Conservation (phyloP, 176 grass and related monocot genomes). For the Bolboschoenus planiculmis region DNA sequence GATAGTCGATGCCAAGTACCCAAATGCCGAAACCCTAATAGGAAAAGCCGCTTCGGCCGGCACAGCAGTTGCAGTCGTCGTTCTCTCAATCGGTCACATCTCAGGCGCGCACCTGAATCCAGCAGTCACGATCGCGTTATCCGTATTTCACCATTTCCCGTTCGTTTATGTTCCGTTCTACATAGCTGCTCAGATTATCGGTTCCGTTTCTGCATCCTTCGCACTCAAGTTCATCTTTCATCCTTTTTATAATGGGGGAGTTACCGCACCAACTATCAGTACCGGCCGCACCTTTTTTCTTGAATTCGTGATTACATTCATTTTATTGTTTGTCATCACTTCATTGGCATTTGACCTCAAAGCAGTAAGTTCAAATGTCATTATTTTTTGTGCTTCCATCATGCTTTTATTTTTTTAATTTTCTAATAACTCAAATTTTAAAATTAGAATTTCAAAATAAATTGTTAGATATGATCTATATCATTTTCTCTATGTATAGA, state of each 20-base stretch:
- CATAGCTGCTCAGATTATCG: slow-evolving; percentile 38
- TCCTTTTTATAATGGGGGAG: slow-evolving; percentile 38
- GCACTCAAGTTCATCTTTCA: slow-evolving; percentile 43
- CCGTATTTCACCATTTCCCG: slow-evolving; percentile 44
- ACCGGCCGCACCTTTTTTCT: slow-evolving; percentile 15
- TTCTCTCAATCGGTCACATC: slow-evolving; percentile 54
- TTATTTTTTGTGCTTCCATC: too few relatives aligned
- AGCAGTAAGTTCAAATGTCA: slow-evolving; percentile 3
- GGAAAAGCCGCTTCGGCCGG: slow-evolving; percentile 52
- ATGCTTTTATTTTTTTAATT: too few relatives aligned
- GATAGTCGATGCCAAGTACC: slow-evolving; percentile 55
- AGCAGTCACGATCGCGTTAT: slow-evolving; percentile 46
- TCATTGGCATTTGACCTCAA: slow-evolving; percentile 12
- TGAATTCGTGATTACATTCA: slow-evolving; percentile 19
- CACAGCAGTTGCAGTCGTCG: slow-evolving; percentile 33
- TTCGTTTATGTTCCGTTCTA: slow-evolving; percentile 37
- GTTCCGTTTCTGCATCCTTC: slow-evolving; percentile 46
- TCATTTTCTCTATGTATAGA: too few relatives aligned
- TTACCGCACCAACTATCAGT: slow-evolving; percentile 39
- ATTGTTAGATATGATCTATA: too few relatives aligned
- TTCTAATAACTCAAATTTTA: too few relatives aligned
- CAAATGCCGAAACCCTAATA: slow-evolving; percentile 31
- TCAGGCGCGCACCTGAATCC: slow-evolving; percentile 79
- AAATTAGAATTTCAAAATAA: too few relatives aligned
- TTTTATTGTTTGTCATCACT: slow-evolving; percentile 11